These are phyloP conservation scores for Nitzschia putrida DNA, from an alignment of 108 stramenopile species.

Conservation along the genomic window DNA sequence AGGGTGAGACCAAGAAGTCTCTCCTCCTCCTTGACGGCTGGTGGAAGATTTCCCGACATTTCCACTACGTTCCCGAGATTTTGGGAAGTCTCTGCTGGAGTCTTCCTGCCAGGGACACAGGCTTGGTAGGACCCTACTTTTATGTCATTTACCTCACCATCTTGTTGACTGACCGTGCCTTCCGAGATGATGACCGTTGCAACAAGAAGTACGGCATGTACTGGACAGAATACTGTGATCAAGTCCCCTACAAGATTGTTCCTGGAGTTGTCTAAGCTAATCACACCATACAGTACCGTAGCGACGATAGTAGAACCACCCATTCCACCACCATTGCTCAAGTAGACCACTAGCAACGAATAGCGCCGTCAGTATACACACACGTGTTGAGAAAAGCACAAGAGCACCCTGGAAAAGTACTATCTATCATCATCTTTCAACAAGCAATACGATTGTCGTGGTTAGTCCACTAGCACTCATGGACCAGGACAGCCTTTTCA, in stretches of 20 bases:
- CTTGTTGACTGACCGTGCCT: slow-evolving; percentile 94
- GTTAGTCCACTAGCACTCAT: background rate
- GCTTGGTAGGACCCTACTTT: slow-evolving; percentile 81
- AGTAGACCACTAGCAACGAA: too few species aligned
- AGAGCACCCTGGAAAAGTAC: too few species aligned
- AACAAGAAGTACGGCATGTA: slow-evolving; percentile 93
- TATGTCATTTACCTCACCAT: slow-evolving; percentile 92
- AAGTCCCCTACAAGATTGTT: slow-evolving; percentile 88
- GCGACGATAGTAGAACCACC: too few species aligned
- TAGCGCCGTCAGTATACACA: too few species aligned
- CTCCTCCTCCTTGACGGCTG: slow-evolving; percentile 77
- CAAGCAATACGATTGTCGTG: too few species aligned
- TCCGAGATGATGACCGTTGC: slow-evolving; percentile 94
- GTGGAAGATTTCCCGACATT: slow-evolving; percentile 86
- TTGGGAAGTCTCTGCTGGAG: slow-evolving; percentile 91
- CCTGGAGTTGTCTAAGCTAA: slow-evolving; percentile 59
- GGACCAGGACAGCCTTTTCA: background rate
- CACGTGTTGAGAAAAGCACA: too few species aligned
- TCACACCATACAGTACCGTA: too few species aligned
- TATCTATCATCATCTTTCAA: too few species aligned
- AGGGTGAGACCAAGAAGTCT: slow-evolving; percentile 70
- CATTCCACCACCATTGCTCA: too few species aligned
- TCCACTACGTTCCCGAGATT: slow-evolving; percentile 97
- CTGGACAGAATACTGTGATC: slow-evolving; percentile 92
- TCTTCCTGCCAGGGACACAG: slow-evolving; percentile 64